A percentile compares a stretch with the other conserved stretches of the same genome.
Evolutionary conservation across 306 rosid genomes (phyloP).

Genomic region (Leucaena leucocephala): DNA sequence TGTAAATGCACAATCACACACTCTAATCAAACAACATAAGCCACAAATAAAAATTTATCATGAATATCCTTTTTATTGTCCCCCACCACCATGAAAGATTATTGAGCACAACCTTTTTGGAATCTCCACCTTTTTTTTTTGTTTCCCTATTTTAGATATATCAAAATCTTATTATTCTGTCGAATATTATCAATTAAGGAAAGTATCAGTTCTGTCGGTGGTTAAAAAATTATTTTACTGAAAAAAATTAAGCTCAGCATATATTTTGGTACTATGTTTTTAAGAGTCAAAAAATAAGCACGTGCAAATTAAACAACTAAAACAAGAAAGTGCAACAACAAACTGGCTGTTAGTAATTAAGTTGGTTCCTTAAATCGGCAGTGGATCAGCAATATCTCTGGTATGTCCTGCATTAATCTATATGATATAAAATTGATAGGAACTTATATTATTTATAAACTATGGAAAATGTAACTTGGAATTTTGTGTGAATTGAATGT

Average conservation of each 20-base stretch:
- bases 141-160: neutral
- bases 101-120: neutral
- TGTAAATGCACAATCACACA: no score
- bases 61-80: neutral
- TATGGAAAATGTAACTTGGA: no score
- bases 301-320: neutral
- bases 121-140: neutral
- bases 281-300: neutral
- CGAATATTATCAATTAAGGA: neutral
- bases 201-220: neutral
- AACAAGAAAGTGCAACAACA: neutral
- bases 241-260: neutral
- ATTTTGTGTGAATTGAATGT: no score
- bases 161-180: neutral
- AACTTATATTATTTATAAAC: no score
- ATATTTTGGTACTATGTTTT: neutral
- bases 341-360: no score
- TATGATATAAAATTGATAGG: no score
- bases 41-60: no score
- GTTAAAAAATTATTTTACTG: neutral
- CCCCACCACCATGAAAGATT: neutral
- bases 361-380: no score
- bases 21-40: no score
- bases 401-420: no score
- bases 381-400: no score